phyloP scores from a whole-genome alignment of 495 filamentous ascomycete species.

The Xylaria longipes region DNA sequence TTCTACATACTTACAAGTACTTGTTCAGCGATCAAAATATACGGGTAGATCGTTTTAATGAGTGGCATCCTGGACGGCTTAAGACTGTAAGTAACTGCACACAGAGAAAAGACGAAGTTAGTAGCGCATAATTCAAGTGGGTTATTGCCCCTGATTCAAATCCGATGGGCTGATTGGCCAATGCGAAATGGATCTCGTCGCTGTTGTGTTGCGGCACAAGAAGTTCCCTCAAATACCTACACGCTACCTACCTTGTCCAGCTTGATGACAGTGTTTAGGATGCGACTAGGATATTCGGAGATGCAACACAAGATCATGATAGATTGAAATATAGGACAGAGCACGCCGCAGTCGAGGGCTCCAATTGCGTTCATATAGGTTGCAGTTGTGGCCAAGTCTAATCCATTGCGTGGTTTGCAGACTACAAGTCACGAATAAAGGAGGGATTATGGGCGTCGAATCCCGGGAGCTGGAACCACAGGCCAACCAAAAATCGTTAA shows the following conservation, averaged over 20 bases:
- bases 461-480: conserved; percentile 14
- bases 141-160: background rate
- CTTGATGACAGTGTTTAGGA: background rate
- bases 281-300: background rate
- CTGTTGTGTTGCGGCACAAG: background rate
- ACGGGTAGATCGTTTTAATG: background rate
- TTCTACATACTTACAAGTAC: no score
- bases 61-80: background rate
- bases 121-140: background rate
- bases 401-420: background rate
- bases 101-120: background rate
- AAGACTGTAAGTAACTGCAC: background rate
- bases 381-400: background rate
- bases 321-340: background rate
- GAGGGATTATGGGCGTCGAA: background rate
- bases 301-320: background rate
- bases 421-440: background rate
- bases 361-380: background rate
- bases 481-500: conserved; percentile 5
- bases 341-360: background rate
- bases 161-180: background rate
- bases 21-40: background rate
- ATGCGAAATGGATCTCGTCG: background rate
- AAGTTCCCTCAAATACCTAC: background rate
- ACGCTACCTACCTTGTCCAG: conserved; percentile 2